Percentiles rank a stretch among this genome's conserved stretches.
Evolutionary conservation across 345 rosid species (phyloP).

Genomic region (Odontarrhena argentea): DNA sequence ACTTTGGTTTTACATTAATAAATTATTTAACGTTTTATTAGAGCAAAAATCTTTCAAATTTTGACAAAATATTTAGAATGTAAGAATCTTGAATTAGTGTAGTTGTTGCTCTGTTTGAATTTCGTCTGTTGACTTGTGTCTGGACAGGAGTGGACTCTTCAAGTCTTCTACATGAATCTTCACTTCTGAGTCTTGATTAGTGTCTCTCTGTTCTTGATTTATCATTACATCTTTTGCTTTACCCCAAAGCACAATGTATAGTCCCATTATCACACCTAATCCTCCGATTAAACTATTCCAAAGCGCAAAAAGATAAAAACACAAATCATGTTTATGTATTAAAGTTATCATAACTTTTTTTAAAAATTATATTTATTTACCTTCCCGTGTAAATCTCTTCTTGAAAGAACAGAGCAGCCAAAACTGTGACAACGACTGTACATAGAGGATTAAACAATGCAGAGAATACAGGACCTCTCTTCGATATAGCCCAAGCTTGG

Average conservation of each 20-base stretch:
- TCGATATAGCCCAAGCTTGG: constrained; percentile 66
- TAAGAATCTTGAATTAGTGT: constrained; percentile 24
- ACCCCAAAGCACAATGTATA: constrained; percentile 65
- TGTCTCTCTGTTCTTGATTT: constrained; percentile 31
- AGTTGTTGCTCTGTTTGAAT: constrained; percentile 23
- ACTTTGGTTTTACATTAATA: constrained; percentile 13
- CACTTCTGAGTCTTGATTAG: constrained; percentile 34
- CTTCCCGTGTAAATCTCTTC: constrained; percentile 60
- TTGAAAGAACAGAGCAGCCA: constrained; percentile 57
- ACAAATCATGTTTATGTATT: constrained; percentile 10
- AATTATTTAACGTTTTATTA: constrained; percentile 2
- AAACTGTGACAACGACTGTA: constrained; percentile 59
- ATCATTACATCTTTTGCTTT: constrained; percentile 53
- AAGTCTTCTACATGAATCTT: constrained; percentile 45
- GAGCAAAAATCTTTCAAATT: constrained; percentile 11
- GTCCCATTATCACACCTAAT: constrained; percentile 51
- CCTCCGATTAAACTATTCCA: constrained; percentile 68
- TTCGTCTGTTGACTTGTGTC: constrained; percentile 31
- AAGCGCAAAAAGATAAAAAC: neutral
- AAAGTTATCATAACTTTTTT: neutral
- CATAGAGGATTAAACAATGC: constrained; percentile 67
- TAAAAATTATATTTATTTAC: constrained; percentile 20
- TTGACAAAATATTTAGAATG: constrained; percentile 1
- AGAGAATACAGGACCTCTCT: constrained; percentile 62
- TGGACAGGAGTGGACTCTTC: constrained; percentile 57